Percentiles rank a stretch among this genome's conserved stretches.
phyloP scores from a whole-genome alignment of 2,329 filamentous ascomycete species.

The Daldinia eschscholtzii region DNA sequence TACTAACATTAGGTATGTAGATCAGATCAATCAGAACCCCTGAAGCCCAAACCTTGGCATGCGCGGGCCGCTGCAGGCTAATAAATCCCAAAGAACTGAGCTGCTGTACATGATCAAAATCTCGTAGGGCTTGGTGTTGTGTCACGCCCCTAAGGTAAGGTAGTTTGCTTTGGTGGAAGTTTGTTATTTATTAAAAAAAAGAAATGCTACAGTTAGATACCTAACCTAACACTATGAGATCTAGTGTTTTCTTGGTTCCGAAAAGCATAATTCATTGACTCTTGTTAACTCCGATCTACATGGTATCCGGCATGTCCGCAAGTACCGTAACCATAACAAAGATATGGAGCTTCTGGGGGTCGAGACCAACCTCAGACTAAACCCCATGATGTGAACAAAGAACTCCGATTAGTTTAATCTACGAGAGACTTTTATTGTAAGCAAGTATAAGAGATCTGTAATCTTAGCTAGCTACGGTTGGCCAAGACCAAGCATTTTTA shows the following conservation, averaged over 20 bases:
- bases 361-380: background rate
- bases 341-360: background rate
- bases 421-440: background rate
- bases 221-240: background rate
- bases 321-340: background rate
- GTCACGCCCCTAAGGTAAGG: background rate
- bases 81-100: background rate
- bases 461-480: background rate
- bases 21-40: constrained; percentile 21
- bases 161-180: background rate
- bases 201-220: background rate
- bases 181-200: background rate
- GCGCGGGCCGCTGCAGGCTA: constrained; percentile 3
- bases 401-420: background rate
- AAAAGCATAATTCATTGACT: background rate
- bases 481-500: background rate
- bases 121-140: background rate
- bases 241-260: background rate
- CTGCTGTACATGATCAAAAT: background rate
- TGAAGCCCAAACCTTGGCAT: constrained; percentile 31
- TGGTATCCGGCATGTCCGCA: constrained; percentile 1
- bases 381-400: background rate
- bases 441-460: background rate
- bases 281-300: background rate
- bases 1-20: background rate